Base-by-base conservation (phyloP, 169 alveolate species). In the Eimeria acervulina region DNA sequence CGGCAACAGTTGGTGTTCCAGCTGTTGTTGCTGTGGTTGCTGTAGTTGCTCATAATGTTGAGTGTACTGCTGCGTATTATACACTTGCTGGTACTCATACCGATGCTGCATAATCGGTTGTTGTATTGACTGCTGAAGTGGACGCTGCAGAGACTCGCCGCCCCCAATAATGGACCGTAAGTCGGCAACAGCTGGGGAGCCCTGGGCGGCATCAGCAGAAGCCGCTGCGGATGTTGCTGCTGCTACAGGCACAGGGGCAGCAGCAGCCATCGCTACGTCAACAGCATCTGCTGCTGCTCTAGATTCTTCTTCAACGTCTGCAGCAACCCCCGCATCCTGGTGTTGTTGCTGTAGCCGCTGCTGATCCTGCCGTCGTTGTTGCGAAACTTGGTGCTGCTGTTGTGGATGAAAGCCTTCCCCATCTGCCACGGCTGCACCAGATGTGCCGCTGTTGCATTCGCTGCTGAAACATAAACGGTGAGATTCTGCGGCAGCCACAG, bases 101-200 rank as follows among this genome's bases (percentile, higher is more conserved):
- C 21, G 93, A 8, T 59, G 31, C 55, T 28, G n/a, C 40, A 21
- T 40, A 52, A 59, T 40, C 13, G 15, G 81, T 36, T 61, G 93
- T 33, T 61, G 93, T 44, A 21, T 38, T 47, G 23, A 36, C 66
- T 85, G 93, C 93, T 85, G 93, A 33, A 21, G 59, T 47, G 44
- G 26, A 17, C 61, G 80, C 76, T 85, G 93, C 51, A 36, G 26
- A 36, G 92, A 47, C n/a, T n/a, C 38, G 31, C 26, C 13, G 44
- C 74, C 93, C 42, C 81, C 8, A 36, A 38, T 38, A n/a, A 61
- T 42, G 61, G 93, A 52, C 10, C 81, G 59, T 31, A 61, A 10
- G n/a, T 52, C 93, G 6, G 93, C 80, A 36, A 52, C 93, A 19
- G 93, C 93, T 38, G 38, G 42, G 40, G 93, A 52, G 33, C 93